These are phyloP conservation scores for Aurantiochytrium sp. DNA, from an alignment of 108 stramenopile genomes.

Conservation along the genomic window DNA sequence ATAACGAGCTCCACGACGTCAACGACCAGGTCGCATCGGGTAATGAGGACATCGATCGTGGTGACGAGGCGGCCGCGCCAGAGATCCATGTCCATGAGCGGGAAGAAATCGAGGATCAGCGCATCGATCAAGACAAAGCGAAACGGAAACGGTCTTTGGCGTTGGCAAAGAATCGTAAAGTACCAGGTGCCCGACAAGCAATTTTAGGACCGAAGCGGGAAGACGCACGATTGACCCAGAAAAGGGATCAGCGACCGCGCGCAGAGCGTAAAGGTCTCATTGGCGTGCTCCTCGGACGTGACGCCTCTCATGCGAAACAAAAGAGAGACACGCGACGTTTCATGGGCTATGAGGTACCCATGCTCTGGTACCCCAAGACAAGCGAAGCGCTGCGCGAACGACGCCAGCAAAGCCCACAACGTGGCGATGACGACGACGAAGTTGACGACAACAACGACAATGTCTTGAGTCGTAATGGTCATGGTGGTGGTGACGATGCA, in stretches of 20 bases:
- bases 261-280: background rate
- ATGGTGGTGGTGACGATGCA: background rate
- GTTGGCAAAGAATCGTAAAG: too few species aligned
- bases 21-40: background rate
- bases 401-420: background rate
- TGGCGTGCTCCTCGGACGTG: background rate
- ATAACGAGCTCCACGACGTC: background rate
- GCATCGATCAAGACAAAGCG: too few species aligned
- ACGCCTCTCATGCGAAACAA: background rate
- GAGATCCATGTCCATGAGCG: too few species aligned
- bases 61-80: too few species aligned
- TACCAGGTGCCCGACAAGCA: too few species aligned
- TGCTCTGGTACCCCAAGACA: slow-evolving; percentile 1
- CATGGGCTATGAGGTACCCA: background rate
- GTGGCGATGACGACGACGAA: too few species aligned
- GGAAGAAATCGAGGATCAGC: too few species aligned
- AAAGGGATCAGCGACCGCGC: background rate
- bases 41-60: too few species aligned
- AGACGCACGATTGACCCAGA: background rate
- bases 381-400: background rate
- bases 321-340: background rate
- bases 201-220: background rate
- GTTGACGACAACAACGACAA: background rate
- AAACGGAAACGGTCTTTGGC: too few species aligned
- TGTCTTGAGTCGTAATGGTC: too few species aligned